Base-by-base conservation (phyloP, 1,284 basidiomycete species). In the Ganoderma boninense region DNA sequence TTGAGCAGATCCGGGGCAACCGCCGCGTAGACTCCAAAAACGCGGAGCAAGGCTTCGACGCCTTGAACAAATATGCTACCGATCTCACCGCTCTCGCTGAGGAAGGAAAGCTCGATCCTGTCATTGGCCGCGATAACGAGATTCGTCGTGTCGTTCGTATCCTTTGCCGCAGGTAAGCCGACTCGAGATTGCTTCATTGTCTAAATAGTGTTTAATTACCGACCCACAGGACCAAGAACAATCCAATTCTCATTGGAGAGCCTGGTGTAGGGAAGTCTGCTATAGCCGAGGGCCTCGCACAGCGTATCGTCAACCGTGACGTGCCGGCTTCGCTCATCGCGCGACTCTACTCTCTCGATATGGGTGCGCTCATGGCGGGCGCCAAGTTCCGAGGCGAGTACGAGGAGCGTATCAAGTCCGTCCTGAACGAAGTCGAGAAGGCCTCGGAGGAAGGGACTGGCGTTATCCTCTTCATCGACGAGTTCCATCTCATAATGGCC, bases 321-420 rank as follows among this genome's bases (percentile, higher is more conserved):
- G 96, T 98, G 6, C 97, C 97, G 35, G 95, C 95, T n/a, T 90
- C 87, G 70, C 87, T 98, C 38, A 87, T 98, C 66, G 91, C 91
- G 46, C 89, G 95, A 42, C 86, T 98, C n/a, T 95, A 90, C 77
- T 94, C 92, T 65, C 86, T 97, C 32, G 97, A 98, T 80, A 94
- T 98, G 91, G 97, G 96, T 74, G 95, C 97, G 0, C 88, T 98
- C 70, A 97, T 97, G 94, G 96, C 97, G 7, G 96, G 97, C 66
- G 97, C 96, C 44, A 97, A 96, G 81, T 97, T 95, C 85, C 96
- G 96, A 81, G 97, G 97, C 71, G 96, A 99, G 83, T 99, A 97
- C 82, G 97, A 99, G 83, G 97, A 99, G 80, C 93, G 97, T 62
- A 91, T 99, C 83, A 99, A 98, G 83, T 86, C 93, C 16, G 96